These are phyloP conservation scores for Buxus sempervirens DNA, from an alignment of 164 flowering plant genomes.

Conservation along the genomic window DNA sequence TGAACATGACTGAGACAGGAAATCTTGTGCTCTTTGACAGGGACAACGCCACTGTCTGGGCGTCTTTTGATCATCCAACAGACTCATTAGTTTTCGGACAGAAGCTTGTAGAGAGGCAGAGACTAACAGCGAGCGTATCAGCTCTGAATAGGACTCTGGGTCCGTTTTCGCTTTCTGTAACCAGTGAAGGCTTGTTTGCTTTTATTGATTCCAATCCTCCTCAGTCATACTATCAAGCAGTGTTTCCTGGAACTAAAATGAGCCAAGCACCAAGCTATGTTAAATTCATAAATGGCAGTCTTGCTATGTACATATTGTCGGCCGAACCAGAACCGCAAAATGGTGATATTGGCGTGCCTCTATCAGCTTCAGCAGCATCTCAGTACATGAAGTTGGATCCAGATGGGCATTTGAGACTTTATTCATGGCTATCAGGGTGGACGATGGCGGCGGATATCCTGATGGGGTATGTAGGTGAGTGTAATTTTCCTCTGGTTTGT, in stretches of 20 bases:
- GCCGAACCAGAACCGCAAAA: slow-evolving; percentile 12
- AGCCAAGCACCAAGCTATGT: too few relatives aligned
- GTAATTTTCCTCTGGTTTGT: too few relatives aligned
- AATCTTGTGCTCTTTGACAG: slow-evolving; percentile 17
- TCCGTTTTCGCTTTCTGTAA: slow-evolving; percentile 6
- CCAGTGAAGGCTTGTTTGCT: slow-evolving; percentile 13
- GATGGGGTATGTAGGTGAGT: too few relatives aligned
- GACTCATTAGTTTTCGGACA: slow-evolving; percentile 25
- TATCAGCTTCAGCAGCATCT: background rate
- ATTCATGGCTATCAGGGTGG: slow-evolving; percentile 24
- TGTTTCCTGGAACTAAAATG: too few relatives aligned
- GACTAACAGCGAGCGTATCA: slow-evolving; percentile 17
- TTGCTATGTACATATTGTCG: too few relatives aligned
- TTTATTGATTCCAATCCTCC: slow-evolving; percentile 12
- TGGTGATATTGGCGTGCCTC: background rate
- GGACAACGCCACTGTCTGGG: slow-evolving; percentile 17
- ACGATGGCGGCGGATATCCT: too few relatives aligned
- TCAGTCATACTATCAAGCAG: slow-evolving; percentile 10
- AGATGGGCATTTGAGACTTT: slow-evolving; percentile 28
- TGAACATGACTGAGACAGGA: slow-evolving; percentile 23
- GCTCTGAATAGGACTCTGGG: slow-evolving; percentile 14
- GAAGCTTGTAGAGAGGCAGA: slow-evolving; percentile 9
- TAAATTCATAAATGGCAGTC: too few relatives aligned
- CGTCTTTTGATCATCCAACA: slow-evolving; percentile 32
- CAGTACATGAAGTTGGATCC: too few relatives aligned